Evolutionary conservation across 768 basidiomycete species (phyloP).

Genomic region (Sarcomyxa edulis): DNA sequence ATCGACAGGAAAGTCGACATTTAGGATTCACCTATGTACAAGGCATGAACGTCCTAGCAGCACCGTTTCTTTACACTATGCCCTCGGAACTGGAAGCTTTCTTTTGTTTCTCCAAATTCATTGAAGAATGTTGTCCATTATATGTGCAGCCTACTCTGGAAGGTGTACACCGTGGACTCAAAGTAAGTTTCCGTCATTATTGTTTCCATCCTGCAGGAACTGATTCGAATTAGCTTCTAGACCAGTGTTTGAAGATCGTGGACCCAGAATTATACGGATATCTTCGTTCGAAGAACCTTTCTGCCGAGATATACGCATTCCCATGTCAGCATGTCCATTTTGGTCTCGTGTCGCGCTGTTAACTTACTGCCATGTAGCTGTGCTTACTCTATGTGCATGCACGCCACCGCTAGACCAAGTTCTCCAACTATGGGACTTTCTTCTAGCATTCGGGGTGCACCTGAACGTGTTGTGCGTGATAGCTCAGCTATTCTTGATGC

Average conservation of each 20-base stretch:
- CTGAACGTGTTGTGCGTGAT: constrained; percentile 96
- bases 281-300: constrained; percentile 85
- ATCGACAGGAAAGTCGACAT: constrained; percentile 71
- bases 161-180: constrained; percentile 92
- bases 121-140: constrained; percentile 91
- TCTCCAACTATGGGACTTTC: constrained; percentile 93
- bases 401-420: constrained; percentile 96
- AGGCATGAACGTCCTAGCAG: constrained; percentile 98
- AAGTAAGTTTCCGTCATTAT: constrained; percentile 43
- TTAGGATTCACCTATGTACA: constrained; percentile 95
- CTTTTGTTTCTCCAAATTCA: constrained; percentile 93
- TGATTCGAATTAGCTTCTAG: constrained; percentile 61
- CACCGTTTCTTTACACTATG: constrained; percentile 96
- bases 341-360: neutral
- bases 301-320: constrained; percentile 96
- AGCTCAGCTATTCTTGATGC: constrained; percentile 86
- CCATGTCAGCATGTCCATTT: constrained; percentile 59
- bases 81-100: constrained; percentile 98
- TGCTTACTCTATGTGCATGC: constrained; percentile 93
- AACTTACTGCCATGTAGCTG: constrained; percentile 45
- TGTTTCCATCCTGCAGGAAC: too few relatives aligned
- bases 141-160: constrained; percentile 96
- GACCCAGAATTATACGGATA: constrained; percentile 82
- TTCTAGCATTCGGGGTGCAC: constrained; percentile 94
- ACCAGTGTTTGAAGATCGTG: constrained; percentile 86